Base-by-base conservation (phyloP, 805 yeast genomes). In the Nakazawaea ambrosiae region DNA sequence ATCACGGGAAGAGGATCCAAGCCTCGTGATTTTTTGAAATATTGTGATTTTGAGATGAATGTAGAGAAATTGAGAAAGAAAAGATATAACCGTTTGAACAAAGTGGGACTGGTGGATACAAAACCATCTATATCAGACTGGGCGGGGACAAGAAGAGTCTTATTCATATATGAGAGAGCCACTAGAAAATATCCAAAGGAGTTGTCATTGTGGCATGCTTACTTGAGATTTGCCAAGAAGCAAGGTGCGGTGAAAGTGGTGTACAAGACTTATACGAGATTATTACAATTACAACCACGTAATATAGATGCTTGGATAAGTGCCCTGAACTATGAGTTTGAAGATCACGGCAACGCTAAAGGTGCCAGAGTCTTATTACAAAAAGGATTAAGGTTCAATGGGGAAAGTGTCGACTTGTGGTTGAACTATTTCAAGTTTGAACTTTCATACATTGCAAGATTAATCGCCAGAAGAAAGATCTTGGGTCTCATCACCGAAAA, bases 261-360 rank as follows among this genome's bases (percentile, higher is more conserved):
- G 14, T 85, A 84, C 54, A 78, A 77, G 45, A 78, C 86, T 6
- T 86, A 88, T 57, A 79, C 89, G 5, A 74, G 76, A 41, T 66
- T 90, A 47, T 66, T 92, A 49, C 86, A 81, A 58, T 62, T 88
- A 45, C 97, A 92, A 55, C 97, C 98, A n/a, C 73, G 83, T 30
- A 84, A 89, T 52, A 74, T 87, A 2, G 83, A 81, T 49, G 83
- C 90, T 14, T 92, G 98, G 98, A 75, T 92, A 30, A 75, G 86
- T 50, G 97, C 96, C 18, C 96, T 97, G 22, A 85, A 85, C 54
- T 87, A 86, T 60, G 97, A 92, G 61, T 81, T 85, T 50, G 96
- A 90, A 49, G 74, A 73, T 20, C 87, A 92, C 58, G 84, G 90
- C 28, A 83, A 88, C 49, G 85, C 95, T 31, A 78, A 81, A 53